Base-by-base conservation (phyloP, 2,329 filamentous ascomycete species). In the Alternaria burnsii region DNA sequence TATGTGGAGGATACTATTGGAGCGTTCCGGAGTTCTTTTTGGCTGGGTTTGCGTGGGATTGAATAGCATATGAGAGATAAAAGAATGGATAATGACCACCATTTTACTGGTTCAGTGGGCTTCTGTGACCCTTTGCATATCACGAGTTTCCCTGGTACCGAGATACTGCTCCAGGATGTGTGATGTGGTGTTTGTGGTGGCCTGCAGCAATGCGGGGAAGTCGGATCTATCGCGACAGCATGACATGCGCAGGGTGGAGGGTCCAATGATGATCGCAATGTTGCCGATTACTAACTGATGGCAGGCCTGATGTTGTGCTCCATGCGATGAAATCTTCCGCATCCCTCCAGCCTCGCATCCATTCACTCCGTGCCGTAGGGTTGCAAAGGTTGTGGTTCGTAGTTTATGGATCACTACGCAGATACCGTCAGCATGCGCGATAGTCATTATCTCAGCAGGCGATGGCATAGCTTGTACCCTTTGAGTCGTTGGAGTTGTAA, bases 21-120 rank as follows among this genome's bases (percentile, higher is more conserved):
- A 54, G 59, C 55, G 59, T 64, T 62, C 47, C 52, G 59, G 59
- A 62, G 55, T 62, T 42, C 9, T 30, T 20, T 42, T 42, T 56
- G 38, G 36, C 16, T 38, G 50, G 46, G 20, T 53, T 51, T 40
- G 40, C 43, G 36, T 4, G 53, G 32, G 28, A 32, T 46, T 10
- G 52, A 26, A 44, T 54, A 41, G 34, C 43, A 52, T 52, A 30
- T 38, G 24, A 48, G 38, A 53, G 36, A 59, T 48, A 55, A 59
- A 48, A 58, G 47, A 62, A 59, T 56, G 38, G 28, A 55, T 51
- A 51, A 56, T 56, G 40, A 62, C 51, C 32, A 16, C 1, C 38
- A n/a, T 36, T 5, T 14, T 26, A 26, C 24, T 9, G 36, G 36
- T 16, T n/a, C n/a, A 11, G 14, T 40, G 36, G 36, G 10, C n/a